Percentiles rank a stretch among this genome's conserved stretches.
Conservation (phyloP, 73 alveolate genomes). For the Blepharisma japonicum region DNA sequence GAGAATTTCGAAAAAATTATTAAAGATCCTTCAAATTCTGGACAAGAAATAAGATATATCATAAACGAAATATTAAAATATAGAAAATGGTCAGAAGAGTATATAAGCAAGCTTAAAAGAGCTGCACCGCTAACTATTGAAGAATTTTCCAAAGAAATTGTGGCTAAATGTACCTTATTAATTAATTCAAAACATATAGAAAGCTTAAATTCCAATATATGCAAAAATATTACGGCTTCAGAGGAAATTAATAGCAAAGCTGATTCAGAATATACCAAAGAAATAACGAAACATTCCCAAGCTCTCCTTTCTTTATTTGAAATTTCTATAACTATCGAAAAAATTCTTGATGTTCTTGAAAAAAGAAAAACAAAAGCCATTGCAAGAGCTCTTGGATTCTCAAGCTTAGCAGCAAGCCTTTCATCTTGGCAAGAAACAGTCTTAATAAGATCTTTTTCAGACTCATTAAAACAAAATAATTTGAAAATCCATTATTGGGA, state of each 20-base stretch:
- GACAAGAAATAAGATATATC: not conserved
- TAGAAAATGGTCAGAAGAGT: not conserved
- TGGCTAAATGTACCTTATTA: too few species aligned
- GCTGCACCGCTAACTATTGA: not conserved
- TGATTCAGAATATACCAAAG: not conserved
- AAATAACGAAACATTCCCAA: not conserved
- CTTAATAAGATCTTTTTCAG: not conserved
- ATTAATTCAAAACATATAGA: too few species aligned
- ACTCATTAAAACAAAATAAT: not conserved
- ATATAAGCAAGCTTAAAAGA: not conserved
- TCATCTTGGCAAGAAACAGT: not conserved
- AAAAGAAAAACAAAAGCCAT: conserved; percentile 2
- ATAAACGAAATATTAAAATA: not conserved
- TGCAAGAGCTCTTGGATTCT: conserved; percentile 13
- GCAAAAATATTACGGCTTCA: not conserved
- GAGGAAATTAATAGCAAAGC: not conserved
- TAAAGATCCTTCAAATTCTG: not conserved
- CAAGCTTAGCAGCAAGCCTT: not conserved
- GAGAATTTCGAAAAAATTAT: not conserved
- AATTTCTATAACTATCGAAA: not conserved
- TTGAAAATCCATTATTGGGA: conserved; percentile 7
- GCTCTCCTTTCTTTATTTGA: not conserved
- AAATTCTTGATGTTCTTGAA: not conserved
- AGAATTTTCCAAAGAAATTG: not conserved
- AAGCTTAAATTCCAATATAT: not conserved